Evolutionary conservation across 73 alveolate species (phyloP).

Genomic region (Stentor roeselii): DNA sequence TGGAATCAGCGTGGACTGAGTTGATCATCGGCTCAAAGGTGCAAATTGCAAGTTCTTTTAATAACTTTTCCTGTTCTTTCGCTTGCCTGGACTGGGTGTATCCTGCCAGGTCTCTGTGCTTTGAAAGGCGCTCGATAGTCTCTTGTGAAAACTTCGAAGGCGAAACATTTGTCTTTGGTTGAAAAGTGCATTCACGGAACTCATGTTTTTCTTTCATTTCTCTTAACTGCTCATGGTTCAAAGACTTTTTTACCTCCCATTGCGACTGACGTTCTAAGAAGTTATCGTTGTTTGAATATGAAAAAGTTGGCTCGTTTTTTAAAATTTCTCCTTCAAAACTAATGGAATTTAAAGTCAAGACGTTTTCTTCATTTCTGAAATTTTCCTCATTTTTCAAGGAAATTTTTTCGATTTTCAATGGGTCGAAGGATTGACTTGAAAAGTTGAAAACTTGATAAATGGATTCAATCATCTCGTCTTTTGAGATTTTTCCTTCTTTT

Average conservation of each 20-base stretch:
- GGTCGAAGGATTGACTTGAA: background rate
- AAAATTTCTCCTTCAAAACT: background rate
- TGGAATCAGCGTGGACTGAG: background rate
- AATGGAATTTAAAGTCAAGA: background rate
- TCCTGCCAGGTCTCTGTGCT: background rate
- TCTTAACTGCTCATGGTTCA: background rate
- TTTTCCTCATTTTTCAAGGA: background rate
- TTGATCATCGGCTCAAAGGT: constrained; percentile 25
- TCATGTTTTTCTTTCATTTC: background rate
- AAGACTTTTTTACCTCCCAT: background rate
- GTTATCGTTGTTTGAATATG: background rate
- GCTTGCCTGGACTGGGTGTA: background rate
- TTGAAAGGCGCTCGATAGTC: background rate
- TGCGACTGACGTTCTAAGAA: background rate
- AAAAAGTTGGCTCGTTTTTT: background rate
- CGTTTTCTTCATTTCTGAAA: background rate
- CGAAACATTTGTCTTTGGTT: constrained; percentile 12
- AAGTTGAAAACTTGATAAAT: too few relatives aligned
- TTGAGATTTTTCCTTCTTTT: constrained; percentile 25
- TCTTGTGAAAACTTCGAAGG: background rate
- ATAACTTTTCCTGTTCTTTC: background rate
- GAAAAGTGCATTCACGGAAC: background rate
- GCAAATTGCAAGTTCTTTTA: constrained; percentile 12
- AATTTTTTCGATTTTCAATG: background rate
- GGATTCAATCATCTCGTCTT: constrained; percentile 28